Percentiles rank a stretch among this genome's conserved stretches.
Evolutionary conservation across 2,329 filamentous ascomycete genomes (phyloP).

Genomic region (Penicillium corylophilum): DNA sequence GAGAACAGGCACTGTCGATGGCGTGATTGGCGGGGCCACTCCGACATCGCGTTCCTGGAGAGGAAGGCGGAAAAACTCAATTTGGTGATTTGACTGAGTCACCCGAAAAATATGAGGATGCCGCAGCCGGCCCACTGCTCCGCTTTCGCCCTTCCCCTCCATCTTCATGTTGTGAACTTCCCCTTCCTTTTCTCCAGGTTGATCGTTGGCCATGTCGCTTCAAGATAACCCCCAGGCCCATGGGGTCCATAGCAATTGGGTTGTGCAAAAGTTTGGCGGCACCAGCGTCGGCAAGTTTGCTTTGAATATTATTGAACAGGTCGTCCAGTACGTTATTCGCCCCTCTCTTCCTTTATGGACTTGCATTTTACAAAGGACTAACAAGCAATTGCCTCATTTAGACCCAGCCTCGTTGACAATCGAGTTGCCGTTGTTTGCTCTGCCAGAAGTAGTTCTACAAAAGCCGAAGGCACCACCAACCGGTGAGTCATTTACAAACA

Average conservation of each 20-base stretch:
- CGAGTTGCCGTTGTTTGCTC: conserved; percentile 93
- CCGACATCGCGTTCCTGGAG: conserved; percentile 23
- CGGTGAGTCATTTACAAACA: conserved; percentile 60
- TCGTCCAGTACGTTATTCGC: conserved; percentile 57
- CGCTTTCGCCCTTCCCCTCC: conserved; percentile 23
- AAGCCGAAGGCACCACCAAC: conserved; percentile 92
- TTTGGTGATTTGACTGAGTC: conserved; percentile 8
- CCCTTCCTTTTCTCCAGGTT: conserved; percentile 2
- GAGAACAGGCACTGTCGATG: conserved; percentile 4
- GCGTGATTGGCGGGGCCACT: conserved; percentile 20
- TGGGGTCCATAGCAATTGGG: conserved; percentile 56
- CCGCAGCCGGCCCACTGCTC: conserved; percentile 22
- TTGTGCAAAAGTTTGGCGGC: conserved; percentile 93
- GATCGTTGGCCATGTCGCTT: conserved; percentile 13
- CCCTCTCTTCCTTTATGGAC: neutral
- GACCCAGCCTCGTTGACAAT: conserved; percentile 63
- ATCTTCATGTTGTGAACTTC: conserved; percentile 19
- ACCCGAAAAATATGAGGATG: conserved; percentile 6
- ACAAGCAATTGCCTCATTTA: conserved; percentile 29
- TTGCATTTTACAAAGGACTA: neutral
- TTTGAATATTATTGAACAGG: conserved; percentile 69
- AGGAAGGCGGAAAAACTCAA: conserved; percentile 20
- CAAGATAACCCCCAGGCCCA: conserved; percentile 7
- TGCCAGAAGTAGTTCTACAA: conserved; percentile 89
- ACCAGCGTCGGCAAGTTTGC: conserved; percentile 96